Evolutionary conservation across 2,329 filamentous ascomycete species (phyloP).

Genomic region (Fusarium setosum): DNA sequence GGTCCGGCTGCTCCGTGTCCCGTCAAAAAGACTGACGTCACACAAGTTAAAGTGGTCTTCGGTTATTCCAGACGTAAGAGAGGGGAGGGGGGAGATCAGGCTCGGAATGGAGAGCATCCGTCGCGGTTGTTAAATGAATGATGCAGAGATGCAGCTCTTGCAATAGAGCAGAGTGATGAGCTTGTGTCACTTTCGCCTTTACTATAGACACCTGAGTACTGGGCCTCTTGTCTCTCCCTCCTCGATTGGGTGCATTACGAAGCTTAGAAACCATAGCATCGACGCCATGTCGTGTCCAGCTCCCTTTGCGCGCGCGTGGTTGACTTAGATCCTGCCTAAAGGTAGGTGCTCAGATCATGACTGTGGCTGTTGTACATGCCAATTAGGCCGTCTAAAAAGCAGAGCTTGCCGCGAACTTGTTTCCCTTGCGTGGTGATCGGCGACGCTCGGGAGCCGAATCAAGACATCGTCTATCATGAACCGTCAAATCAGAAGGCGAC

Average conservation of each 20-base stretch:
- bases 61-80: slow-evolving; percentile 7
- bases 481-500: slow-evolving; percentile 26
- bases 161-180: not conserved
- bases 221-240: not conserved
- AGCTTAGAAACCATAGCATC: not conserved
- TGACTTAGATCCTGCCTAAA: too few species aligned
- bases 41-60: slow-evolving; percentile 4
- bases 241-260: not conserved
- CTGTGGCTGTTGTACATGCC: slow-evolving; percentile 5
- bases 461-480: slow-evolving; percentile 8
- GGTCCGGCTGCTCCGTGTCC: not conserved
- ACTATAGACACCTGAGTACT: not conserved
- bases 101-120: slow-evolving; percentile 12
- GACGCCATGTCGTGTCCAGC: not conserved
- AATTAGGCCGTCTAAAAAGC: slow-evolving; percentile 1
- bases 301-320: not conserved
- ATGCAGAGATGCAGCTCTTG: too few species aligned
- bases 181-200: not conserved
- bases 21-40: slow-evolving; percentile 29
- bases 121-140: slow-evolving; percentile 1
- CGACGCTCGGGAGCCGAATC: slow-evolving; percentile 13
- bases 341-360: not conserved
- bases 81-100: not conserved
- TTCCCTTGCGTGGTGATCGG: slow-evolving; percentile 35
- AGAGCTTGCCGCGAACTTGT: slow-evolving; percentile 12